Base-by-base conservation (phyloP, 768 basidiomycete species). In the Mycena capillaripes region DNA sequence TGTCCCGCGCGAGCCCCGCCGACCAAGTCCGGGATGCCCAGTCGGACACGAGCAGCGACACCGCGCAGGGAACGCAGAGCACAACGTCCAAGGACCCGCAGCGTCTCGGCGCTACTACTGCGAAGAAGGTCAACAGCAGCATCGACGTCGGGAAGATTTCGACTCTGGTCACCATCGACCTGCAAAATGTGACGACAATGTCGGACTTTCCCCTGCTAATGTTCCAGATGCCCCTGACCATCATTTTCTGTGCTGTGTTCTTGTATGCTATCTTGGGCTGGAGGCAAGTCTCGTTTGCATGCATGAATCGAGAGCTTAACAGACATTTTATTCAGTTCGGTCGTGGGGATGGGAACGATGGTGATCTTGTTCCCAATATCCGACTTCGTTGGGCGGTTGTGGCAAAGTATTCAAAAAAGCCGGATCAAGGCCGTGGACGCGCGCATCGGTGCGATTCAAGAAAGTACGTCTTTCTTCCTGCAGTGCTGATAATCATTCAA, bases 81-180 rank as follows among this genome's bases (percentile, higher is more conserved):
- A 14, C n/a, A 12, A 34, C 23, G 29, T 32, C 29, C 38, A 38
- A 21, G 23, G 12, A 79, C 78, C 21, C 52, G 52, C n/a, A n/a
- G n/a, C n/a, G n/a, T n/a, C n/a, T n/a, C n/a, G n/a, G n/a, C n/a
- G n/a, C n/a, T n/a, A n/a, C n/a, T n/a, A n/a, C 21, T 1, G 12
- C 8, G 38, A 38, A 38, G 7, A 10, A 85, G 60, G 70, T 88
- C 44, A 60, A 11, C 46, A 63, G 53, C 46, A 60, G 56, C 50
- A 29, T 72, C 53, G 70, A 75, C 25, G 86, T 88, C n/a, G 91
- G 91, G 9, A 88, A 86, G 75, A 87, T 92, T 79, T 90, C 89
- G 78, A 91, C 91, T 57, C 79, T 91, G 12, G 85, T 91, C 61
- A 87, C 89, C 11, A 86, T 87, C 2, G 90, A 91, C 75, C 40